phyloP scores from a whole-genome alignment of 257 asterid genomes.

The Fraxinus pennsylvanica region DNA sequence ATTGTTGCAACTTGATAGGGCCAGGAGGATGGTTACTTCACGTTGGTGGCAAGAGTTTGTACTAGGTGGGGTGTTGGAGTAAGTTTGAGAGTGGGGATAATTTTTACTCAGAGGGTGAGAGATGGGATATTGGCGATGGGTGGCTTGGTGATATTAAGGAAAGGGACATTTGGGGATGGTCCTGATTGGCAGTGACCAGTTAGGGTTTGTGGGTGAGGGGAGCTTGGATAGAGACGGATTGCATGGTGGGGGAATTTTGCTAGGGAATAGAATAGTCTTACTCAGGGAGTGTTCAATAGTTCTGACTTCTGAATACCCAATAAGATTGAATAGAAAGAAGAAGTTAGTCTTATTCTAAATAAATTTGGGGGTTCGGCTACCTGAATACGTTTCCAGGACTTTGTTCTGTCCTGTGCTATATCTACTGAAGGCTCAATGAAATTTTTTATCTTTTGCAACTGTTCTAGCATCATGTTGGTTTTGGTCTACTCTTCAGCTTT shows the following conservation, averaged over 20 bases:
- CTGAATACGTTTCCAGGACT: neutral
- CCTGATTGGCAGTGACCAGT: neutral
- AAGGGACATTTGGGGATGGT: neutral
- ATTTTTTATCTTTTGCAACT: neutral
- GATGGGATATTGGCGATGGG: neutral
- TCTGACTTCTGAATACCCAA: neutral
- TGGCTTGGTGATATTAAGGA: neutral
- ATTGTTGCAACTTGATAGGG: neutral
- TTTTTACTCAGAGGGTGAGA: neutral
- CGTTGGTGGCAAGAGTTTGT: neutral
- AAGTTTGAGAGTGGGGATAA: neutral
- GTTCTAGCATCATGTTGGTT: neutral
- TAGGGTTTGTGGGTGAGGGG: neutral
- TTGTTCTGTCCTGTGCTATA: neutral
- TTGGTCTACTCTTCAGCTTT: neutral
- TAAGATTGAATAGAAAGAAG: neutral
- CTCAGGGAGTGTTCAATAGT: neutral
- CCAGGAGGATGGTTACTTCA: neutral
- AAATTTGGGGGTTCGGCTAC: neutral
- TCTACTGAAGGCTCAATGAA: neutral
- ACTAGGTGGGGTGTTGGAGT: neutral
- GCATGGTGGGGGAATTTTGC: neutral
- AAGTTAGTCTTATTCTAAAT: neutral
- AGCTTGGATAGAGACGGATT: neutral
- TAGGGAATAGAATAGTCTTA: neutral